Percentiles rank a stretch among this genome's conserved stretches.
These are phyloP conservation scores for Podaxis sp. DNA, from an alignment of 768 basidiomycete species.

Conservation along the genomic window DNA sequence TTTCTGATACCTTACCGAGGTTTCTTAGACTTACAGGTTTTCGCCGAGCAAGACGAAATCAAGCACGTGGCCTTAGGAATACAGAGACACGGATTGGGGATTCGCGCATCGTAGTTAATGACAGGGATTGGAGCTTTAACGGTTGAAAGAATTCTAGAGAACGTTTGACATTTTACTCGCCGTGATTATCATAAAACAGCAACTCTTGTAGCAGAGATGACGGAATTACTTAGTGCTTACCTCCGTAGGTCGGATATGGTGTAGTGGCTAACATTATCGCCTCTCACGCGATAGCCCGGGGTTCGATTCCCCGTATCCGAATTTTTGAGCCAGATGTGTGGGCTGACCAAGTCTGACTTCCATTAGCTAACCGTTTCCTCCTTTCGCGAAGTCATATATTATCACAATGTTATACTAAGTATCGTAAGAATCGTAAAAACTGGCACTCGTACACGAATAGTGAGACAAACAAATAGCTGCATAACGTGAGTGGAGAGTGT, in stretches of 20 bases:
- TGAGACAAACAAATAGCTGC: not conserved
- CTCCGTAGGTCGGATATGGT: conserved; percentile 7
- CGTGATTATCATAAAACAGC: not conserved
- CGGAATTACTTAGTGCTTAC: too few relatives aligned
- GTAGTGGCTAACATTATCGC: conserved; percentile 17
- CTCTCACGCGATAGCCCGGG: conserved; percentile 17
- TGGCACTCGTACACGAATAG: not conserved
- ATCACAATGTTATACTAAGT: not conserved
- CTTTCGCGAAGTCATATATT: not conserved
- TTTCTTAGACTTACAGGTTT: not conserved
- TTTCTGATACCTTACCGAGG: not conserved
- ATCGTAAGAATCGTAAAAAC: not conserved
- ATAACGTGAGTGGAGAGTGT: not conserved
- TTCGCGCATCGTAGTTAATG: not conserved
- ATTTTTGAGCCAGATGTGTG: not conserved
- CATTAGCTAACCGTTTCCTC: not conserved
- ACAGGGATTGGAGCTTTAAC: too few relatives aligned
- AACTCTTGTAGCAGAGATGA: not conserved
- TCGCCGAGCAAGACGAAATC: not conserved
- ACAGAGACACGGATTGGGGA: not conserved
- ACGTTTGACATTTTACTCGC: too few relatives aligned
- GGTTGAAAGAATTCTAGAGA: too few relatives aligned
- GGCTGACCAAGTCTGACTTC: not conserved
- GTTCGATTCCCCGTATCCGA: conserved; percentile 17
- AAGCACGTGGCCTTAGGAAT: not conserved